phyloP scores from a whole-genome alignment of 139 green algal species.

The Chlamydomonas incerta region DNA sequence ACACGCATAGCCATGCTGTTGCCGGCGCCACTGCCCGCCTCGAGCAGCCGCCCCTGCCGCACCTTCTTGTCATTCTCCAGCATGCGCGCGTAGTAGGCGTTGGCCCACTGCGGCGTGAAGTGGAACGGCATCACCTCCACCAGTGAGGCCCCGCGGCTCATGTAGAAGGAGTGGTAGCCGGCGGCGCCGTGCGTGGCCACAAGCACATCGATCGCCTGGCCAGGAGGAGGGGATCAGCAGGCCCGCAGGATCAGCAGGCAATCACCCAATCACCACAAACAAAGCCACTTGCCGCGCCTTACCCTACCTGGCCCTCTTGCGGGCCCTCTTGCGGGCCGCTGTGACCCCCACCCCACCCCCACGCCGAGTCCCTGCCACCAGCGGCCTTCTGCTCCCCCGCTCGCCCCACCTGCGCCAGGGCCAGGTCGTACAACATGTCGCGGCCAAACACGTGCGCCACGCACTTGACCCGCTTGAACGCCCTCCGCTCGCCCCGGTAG shows the following conservation, averaged over 20 bases:
- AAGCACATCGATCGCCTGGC: conserved; percentile 8
- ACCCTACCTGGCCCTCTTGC: too few relatives aligned
- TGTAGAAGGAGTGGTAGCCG: conserved; percentile 15
- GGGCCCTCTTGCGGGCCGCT: too few relatives aligned
- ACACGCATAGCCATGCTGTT: too few relatives aligned
- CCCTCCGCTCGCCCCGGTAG: not conserved
- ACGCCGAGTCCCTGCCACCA: not conserved
- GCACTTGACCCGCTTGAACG: not conserved
- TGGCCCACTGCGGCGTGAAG: not conserved
- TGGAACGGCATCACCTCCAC: not conserved
- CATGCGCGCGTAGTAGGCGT: conserved; percentile 16
- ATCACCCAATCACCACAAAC: too few relatives aligned
- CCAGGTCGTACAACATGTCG: conserved; percentile 1
- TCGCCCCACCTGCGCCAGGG: not conserved
- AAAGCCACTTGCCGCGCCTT: too few relatives aligned
- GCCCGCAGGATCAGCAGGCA: not conserved
- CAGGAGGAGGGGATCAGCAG: not conserved
- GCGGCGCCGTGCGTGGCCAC: conserved; percentile 22
- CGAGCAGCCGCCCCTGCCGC: not conserved
- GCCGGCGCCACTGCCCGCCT: too few relatives aligned
- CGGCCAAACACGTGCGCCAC: conserved; percentile 16
- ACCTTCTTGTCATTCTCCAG: conserved; percentile 22
- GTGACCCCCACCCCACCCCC: too few relatives aligned
- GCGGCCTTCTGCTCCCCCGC: not conserved
- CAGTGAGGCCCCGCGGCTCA: not conserved